phyloP scores from a whole-genome alignment of 2,329 filamentous ascomycete species.

The Colletotrichum tofieldiae region DNA sequence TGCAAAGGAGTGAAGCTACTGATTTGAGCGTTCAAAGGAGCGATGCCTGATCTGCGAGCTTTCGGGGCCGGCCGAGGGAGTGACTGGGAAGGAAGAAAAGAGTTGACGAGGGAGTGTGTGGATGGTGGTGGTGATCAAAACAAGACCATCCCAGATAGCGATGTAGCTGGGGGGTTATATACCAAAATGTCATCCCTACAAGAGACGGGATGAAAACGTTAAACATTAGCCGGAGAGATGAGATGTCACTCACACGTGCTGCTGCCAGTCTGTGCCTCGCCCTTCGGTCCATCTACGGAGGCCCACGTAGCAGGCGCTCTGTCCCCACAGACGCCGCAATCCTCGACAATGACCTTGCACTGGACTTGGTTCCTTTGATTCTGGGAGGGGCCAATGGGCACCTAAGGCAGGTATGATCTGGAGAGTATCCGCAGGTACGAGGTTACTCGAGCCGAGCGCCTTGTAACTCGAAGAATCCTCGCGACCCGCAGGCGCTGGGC shows the following conservation, averaged over 20 bases:
- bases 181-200: slow-evolving; percentile 23
- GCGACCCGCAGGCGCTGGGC: slow-evolving; percentile 27
- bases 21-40: slow-evolving; percentile 33
- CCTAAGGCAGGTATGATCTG: background rate
- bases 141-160: background rate
- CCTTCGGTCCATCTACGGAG: slow-evolving; percentile 35
- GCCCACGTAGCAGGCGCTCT: slow-evolving; percentile 31
- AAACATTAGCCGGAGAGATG: slow-evolving; percentile 29
- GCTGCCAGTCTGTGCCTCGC: slow-evolving; percentile 8
- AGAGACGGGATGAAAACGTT: slow-evolving; percentile 27
- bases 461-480: background rate
- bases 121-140: slow-evolving; percentile 40
- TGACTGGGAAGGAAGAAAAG: slow-evolving; percentile 22
- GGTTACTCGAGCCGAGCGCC: background rate
- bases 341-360: slow-evolving; percentile 24
- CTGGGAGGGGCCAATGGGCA: background rate
- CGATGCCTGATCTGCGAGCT: slow-evolving; percentile 39
- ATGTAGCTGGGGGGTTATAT: slow-evolving; percentile 36
- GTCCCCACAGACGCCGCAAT: slow-evolving; percentile 31
- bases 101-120: slow-evolving; percentile 16
- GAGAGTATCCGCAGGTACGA: slow-evolving; percentile 11
- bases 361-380: slow-evolving; percentile 15
- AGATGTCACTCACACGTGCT: slow-evolving; percentile 31
- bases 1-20: slow-evolving; percentile 42
- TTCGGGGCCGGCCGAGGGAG: slow-evolving; percentile 41